Base-by-base conservation (phyloP, 768 basidiomycete genomes). In the Boletus rubroflammeus region DNA sequence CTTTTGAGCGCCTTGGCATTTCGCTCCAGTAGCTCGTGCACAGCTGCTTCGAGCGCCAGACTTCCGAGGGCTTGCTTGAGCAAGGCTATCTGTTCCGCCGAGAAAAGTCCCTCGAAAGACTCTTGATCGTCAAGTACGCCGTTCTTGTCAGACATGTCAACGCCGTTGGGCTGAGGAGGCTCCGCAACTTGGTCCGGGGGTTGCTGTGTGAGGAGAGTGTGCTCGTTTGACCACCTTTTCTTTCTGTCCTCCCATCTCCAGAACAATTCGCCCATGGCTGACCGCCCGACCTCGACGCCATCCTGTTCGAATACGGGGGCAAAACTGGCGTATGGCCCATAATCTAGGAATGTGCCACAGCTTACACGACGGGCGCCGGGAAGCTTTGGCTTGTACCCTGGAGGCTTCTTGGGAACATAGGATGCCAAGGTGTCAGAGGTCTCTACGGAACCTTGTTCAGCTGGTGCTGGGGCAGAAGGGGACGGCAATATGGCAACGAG, bases 231-330 rank as follows among this genome's bases (percentile, higher is more conserved):
- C 65, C 68, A 59, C 71, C 50, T 47, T 58, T 62, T 67, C 58
- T 63, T 73, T 66, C 75, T 75, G 57, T 78, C 73, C 40, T 80
- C 77, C 58, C 77, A 77, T 56, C 74, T 74, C 67, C 76, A 83
- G 26, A 84, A 68, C 11, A 83, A 69, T 65, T 88, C 81, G 14
- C 81, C 84, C 52, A 92, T 75, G 47, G 79, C 75, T 2, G 73
- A 68, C 51, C 81, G 76, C 4, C 89, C 89, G 6, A 91, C 72
- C 62, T 88, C 81, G 46, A 81, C 78, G n/a, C 84, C 84, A 54
- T 88, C 85, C 58, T 89, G 86, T 55, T 90, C 87, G 66, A 88
- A 92, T 10, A 77, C 73, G 1, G 90, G 90, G 0, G 90, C 90
- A 69, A 93, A 93, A 63, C 81, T 85, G 7, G 88, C 72, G 62